Conservation (phyloP, 2,329 filamentous ascomycete genomes). For the Venturia effusa region DNA sequence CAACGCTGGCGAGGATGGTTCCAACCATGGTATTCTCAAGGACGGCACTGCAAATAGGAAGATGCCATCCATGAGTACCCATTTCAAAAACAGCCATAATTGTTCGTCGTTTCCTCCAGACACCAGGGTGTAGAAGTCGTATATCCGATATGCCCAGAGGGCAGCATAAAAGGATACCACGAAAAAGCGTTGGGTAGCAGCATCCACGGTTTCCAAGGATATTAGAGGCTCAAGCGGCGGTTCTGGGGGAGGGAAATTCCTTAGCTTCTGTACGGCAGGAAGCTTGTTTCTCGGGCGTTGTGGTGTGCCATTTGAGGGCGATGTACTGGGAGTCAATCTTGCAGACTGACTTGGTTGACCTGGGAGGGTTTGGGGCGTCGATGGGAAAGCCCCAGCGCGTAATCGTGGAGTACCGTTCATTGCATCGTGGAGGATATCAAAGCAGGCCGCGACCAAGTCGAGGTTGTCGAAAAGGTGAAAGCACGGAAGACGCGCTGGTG, state of each 20-base stretch:
- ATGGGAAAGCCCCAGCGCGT: constrained; percentile 65
- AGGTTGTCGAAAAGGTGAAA: background rate
- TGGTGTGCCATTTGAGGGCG: background rate
- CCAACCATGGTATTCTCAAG: constrained; percentile 89
- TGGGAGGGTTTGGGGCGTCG: constrained; percentile 47
- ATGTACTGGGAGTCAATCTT: background rate
- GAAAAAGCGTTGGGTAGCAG: constrained; percentile 83
- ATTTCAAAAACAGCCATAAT: constrained; percentile 88
- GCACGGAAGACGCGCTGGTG: background rate
- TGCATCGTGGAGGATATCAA: constrained; percentile 35
- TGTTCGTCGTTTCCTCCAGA: constrained; percentile 70
- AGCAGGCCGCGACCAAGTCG: background rate
- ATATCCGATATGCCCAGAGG: constrained; percentile 72
- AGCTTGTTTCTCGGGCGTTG: constrained; percentile 5
- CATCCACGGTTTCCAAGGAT: constrained; percentile 71
- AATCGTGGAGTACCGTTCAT: constrained; percentile 78
- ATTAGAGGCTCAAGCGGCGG: constrained; percentile 52
- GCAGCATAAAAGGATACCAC: constrained; percentile 67
- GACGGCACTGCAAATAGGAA: constrained; percentile 82
- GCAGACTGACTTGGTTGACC: background rate
- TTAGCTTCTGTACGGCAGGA: background rate
- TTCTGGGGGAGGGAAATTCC: background rate
- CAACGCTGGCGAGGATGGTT: constrained; percentile 70
- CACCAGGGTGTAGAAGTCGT: constrained; percentile 70
- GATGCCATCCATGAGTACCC: constrained; percentile 74